These are phyloP conservation scores for Pachysandra terminalis DNA, from an alignment of 164 flowering plant species.

Conservation along the genomic window DNA sequence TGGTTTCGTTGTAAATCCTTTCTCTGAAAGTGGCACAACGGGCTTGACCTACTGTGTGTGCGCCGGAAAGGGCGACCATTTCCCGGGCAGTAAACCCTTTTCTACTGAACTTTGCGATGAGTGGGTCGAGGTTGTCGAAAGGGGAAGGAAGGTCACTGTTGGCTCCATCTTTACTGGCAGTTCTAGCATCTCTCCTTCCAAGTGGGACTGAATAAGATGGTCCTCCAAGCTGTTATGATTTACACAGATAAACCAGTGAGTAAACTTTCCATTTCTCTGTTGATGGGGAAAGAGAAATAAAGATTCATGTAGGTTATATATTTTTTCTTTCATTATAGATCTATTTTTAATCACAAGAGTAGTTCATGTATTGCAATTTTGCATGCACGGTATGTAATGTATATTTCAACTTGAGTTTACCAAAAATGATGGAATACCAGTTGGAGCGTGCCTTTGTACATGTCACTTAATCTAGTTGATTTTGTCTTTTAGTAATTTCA, in stretches of 20 bases:
- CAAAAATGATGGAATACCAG: too few relatives aligned
- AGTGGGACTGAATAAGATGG: conserved; percentile 34
- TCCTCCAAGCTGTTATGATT: conserved; percentile 35
- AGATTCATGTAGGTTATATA: too few relatives aligned
- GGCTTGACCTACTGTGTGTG: conserved; percentile 44
- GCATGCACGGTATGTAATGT: too few relatives aligned
- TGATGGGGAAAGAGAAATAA: too few relatives aligned
- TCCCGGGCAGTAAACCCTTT: conserved; percentile 34
- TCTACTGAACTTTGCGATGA: conserved; percentile 20
- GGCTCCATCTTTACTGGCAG: conserved; percentile 28
- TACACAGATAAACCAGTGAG: not conserved
- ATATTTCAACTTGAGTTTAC: too few relatives aligned
- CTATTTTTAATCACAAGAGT: too few relatives aligned
- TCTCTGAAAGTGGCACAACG: conserved; percentile 25
- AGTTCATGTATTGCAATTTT: too few relatives aligned
- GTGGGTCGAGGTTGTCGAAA: conserved; percentile 11
- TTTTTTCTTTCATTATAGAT: too few relatives aligned
- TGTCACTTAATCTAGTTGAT: too few relatives aligned
- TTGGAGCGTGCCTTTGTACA: too few relatives aligned
- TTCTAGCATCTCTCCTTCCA: conserved; percentile 46
- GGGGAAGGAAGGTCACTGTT: conserved; percentile 28
- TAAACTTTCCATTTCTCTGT: too few relatives aligned
- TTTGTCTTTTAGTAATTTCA: too few relatives aligned
- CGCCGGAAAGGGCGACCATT: conserved; percentile 48
- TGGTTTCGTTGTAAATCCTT: conserved; percentile 36